Conservation (phyloP, 257 asterid species). For the Lycium ferocissimum region DNA sequence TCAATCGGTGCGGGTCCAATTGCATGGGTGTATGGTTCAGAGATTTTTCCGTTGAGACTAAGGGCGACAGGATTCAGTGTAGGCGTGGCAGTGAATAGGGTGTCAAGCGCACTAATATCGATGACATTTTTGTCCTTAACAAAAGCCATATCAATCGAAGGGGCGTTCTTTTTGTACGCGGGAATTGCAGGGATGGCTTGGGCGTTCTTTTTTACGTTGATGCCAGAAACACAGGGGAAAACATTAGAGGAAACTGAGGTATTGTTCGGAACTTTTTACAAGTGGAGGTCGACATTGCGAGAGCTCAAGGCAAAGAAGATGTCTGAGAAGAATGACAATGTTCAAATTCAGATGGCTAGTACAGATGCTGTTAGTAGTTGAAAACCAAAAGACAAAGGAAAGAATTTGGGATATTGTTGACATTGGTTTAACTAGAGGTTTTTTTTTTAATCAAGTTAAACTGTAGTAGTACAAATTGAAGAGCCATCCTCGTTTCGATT, state of each 20-base stretch:
- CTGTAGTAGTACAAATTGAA: not conserved
- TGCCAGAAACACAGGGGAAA: constrained; percentile 36
- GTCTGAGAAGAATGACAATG: not conserved
- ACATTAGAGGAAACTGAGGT: constrained; percentile 28
- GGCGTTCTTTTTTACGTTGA: constrained; percentile 15
- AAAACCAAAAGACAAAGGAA: no score
- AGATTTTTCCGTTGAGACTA: constrained; percentile 30
- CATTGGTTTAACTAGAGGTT: no score
- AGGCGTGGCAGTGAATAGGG: not conserved
- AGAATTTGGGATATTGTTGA: no score
- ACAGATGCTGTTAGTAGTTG: constrained; percentile 13
- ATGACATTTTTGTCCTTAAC: constrained; percentile 34
- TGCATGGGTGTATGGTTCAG: constrained; percentile 44
- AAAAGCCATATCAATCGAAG: constrained; percentile 12
- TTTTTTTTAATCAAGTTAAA: not conserved
- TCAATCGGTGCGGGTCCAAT: constrained; percentile 55
- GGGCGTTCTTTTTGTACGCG: constrained; percentile 27
- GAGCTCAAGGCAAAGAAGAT: constrained; percentile 28
- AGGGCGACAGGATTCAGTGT: constrained; percentile 33
- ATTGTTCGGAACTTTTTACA: constrained; percentile 32
- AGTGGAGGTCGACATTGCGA: constrained; percentile 19
- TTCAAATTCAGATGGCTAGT: constrained; percentile 26
- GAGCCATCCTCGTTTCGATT: not conserved
- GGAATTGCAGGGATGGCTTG: constrained; percentile 30
- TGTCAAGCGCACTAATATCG: constrained; percentile 9